Conservation (phyloP, 2,329 filamentous ascomycete genomes). For the Pseudogymnoascus destructans region DNA sequence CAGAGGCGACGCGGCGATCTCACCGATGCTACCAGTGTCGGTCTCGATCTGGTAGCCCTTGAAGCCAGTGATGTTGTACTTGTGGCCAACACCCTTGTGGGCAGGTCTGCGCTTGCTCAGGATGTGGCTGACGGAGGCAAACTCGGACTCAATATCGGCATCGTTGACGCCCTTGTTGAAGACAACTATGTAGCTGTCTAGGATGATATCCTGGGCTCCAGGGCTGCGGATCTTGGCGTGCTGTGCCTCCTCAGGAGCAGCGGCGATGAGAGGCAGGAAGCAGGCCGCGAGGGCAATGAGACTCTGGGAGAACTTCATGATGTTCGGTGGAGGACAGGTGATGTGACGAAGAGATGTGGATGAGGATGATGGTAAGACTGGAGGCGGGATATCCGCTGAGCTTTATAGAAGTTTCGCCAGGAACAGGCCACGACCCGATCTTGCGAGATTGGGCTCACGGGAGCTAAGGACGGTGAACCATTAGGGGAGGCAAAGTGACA, state of each 20-base stretch:
- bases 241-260: slow-evolving; percentile 16
- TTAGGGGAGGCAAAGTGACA: neutral
- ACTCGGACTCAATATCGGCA: slow-evolving; percentile 36
- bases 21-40: slow-evolving; percentile 19
- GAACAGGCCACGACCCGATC: neutral
- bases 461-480: neutral
- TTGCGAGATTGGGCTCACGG: neutral
- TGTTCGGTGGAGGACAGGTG: neutral
- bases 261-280: slow-evolving; percentile 19
- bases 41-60: slow-evolving; percentile 22
- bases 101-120: slow-evolving; percentile 44
- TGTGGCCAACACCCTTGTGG: slow-evolving; percentile 18
- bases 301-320: slow-evolving; percentile 7
- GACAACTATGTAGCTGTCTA: slow-evolving; percentile 50
- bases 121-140: slow-evolving; percentile 34
- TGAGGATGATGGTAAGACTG: neutral
- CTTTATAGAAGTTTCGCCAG: neutral
- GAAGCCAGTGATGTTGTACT: slow-evolving; percentile 18
- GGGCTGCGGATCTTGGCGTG: slow-evolving; percentile 32
- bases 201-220: slow-evolving; percentile 35
- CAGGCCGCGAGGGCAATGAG: slow-evolving; percentile 20
- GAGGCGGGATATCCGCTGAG: neutral
- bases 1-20: slow-evolving; percentile 22
- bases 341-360: neutral
- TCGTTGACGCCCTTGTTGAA: slow-evolving; percentile 43